Evolutionary conservation across 148 eudicot species (phyloP).

Genomic region (Chenopodium album): DNA sequence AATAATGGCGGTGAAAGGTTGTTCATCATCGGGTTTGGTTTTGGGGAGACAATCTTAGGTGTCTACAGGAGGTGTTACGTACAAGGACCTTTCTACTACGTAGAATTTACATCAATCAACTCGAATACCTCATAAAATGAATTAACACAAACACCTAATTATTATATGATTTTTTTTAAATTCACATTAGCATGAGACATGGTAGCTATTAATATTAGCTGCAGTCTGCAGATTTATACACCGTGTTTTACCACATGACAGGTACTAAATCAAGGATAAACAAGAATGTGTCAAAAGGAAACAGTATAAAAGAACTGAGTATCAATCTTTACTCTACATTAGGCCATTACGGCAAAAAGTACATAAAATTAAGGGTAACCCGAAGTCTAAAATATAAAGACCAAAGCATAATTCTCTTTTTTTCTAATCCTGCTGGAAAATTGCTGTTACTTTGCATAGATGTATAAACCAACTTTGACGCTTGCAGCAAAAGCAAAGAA

Average conservation of each 20-base stretch:
- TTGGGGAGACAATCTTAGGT: too few relatives aligned
- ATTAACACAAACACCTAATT: too few relatives aligned
- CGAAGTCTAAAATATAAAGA: neutral
- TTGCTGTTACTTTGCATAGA: constrained; percentile 44
- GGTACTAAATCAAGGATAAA: neutral
- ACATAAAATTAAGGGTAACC: neutral
- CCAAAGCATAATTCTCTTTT: neutral
- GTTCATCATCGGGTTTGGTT: too few relatives aligned
- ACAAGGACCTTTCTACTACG: too few relatives aligned
- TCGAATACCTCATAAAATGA: too few relatives aligned
- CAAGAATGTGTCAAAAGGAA: neutral
- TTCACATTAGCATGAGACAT: too few relatives aligned
- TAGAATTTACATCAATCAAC: too few relatives aligned
- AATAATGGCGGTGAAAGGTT: too few relatives aligned
- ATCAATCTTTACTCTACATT: neutral
- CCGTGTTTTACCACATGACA: neutral
- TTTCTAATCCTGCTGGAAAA: neutral
- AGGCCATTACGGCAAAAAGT: neutral
- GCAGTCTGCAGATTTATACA: too few relatives aligned
- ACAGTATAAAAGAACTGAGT: neutral
- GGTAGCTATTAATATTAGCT: too few relatives aligned
- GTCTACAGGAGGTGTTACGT: too few relatives aligned
- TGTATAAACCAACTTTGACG: constrained; percentile 53
- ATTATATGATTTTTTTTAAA: too few relatives aligned
- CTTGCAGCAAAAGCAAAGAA: constrained; percentile 52